These are phyloP conservation scores for Pseudocohnilembus persalinus DNA, from an alignment of 169 alveolate species.

Conservation along the genomic window DNA sequence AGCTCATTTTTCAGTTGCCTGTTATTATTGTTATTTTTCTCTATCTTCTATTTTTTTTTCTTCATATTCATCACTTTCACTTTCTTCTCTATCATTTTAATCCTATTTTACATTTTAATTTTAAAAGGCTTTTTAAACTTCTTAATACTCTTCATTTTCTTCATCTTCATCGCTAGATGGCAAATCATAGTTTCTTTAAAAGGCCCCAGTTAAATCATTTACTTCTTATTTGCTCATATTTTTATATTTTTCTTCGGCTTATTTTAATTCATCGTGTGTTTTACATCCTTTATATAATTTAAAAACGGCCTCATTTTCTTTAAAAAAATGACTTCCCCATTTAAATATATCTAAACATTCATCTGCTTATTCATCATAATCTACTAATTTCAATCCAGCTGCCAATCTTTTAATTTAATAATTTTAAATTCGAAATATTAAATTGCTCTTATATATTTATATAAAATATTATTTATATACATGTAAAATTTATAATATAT, in stretches of 20 bases:
- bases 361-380: conserved; percentile 73
- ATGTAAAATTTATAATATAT: not conserved
- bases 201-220: conserved; percentile 5
- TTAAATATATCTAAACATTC: conserved; percentile 66
- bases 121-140: not conserved
- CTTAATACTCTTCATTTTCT: conserved; percentile 29
- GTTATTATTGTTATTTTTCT: not conserved
- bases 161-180: conserved; percentile 45
- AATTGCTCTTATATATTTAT: too few relatives aligned
- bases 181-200: conserved; percentile 29
- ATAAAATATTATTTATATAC: too few relatives aligned
- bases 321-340: conserved; percentile 80
- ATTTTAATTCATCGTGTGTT: conserved; percentile 53
- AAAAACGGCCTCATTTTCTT: conserved; percentile 64
- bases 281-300: conserved; percentile 45
- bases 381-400: conserved; percentile 69
- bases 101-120: not conserved
- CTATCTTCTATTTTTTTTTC: conserved; percentile 18
- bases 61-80: conserved; percentile 37
- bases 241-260: conserved; percentile 55
- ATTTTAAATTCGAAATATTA: too few relatives aligned
- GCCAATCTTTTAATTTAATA: conserved; percentile 50
- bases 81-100: not conserved
- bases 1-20: not conserved
- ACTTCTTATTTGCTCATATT: conserved; percentile 46